Evolutionary conservation across 306 rosid species (phyloP).

Genomic region (Cicer pinnatifidum): DNA sequence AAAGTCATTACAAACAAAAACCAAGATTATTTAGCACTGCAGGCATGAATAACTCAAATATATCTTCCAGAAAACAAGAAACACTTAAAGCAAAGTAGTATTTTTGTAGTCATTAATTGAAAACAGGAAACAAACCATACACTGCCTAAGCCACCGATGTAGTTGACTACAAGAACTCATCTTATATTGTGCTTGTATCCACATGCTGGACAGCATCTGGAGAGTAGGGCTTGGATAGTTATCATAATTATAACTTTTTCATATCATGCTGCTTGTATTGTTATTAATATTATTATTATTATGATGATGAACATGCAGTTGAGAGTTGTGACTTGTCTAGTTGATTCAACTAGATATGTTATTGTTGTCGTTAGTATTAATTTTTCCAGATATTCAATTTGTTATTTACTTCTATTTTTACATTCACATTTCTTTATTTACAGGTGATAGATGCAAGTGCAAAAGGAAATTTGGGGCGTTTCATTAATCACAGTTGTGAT

Average conservation of each 20-base stretch:
- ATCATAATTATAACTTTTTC: not conserved
- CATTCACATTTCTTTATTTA: conserved; percentile 46
- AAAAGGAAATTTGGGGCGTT: conserved; percentile 99
- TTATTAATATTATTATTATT: not conserved
- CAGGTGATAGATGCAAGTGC: conserved; percentile 99
- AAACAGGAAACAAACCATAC: conserved; percentile 17
- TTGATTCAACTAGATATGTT: conserved; percentile 24
- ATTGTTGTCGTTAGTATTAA: not conserved
- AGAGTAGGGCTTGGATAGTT: conserved; percentile 14
- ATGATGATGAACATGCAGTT: not conserved
- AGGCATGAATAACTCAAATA: not conserved
- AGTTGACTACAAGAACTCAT: not conserved
- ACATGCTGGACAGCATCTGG: not conserved
- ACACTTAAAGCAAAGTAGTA: not conserved
- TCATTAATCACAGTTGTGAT: conserved; percentile 97
- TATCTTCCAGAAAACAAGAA: not conserved
- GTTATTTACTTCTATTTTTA: conserved; percentile 2
- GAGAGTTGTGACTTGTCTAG: conserved; percentile 14
- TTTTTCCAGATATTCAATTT: not conserved
- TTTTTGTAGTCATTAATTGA: not conserved
- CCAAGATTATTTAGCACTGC: not conserved
- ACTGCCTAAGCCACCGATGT: not conserved
- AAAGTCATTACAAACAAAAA: not conserved
- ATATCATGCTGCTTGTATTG: not conserved
- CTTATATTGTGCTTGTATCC: not conserved